Evolutionary conservation across 2,329 filamentous ascomycete species (phyloP).

Genomic region (Colletotrichum graminicola): DNA sequence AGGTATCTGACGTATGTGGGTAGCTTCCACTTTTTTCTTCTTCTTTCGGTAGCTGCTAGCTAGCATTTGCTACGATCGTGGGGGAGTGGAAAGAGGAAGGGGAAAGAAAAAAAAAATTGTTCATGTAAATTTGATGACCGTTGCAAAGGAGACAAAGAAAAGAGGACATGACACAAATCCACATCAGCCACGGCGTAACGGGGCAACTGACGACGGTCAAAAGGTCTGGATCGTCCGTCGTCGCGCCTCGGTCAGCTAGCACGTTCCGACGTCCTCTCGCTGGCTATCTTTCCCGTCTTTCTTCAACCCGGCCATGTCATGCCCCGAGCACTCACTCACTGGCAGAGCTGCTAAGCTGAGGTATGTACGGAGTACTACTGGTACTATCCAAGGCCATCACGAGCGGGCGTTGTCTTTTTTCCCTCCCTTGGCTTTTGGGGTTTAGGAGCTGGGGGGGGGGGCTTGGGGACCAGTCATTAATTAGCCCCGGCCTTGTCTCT

Average conservation of each 20-base stretch:
- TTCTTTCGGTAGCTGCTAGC: not conserved
- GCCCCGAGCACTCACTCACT: slow-evolving; percentile 11
- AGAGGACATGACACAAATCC: not conserved
- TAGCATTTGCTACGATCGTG: not conserved
- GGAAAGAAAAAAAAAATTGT: not conserved
- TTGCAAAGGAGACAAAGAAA: slow-evolving; percentile 1
- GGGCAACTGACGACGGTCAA: not conserved
- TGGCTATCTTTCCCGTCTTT: not conserved
- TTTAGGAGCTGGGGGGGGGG: not conserved
- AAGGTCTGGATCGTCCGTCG: not conserved
- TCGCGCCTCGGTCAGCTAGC: slow-evolving; percentile 14
- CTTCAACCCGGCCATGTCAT: not conserved
- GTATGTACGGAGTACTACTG: too few relatives aligned
- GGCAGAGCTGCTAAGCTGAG: slow-evolving; percentile 1
- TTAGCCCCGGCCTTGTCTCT: not conserved
- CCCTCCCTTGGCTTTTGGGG: not conserved
- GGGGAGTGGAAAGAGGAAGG: too few relatives aligned
- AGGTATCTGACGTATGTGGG: too few relatives aligned
- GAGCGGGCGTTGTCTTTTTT: not conserved
- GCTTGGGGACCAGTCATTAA: not conserved
- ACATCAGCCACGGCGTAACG: not conserved
- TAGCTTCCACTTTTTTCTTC: slow-evolving; percentile 10
- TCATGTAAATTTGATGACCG: not conserved
- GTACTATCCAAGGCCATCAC: not conserved
- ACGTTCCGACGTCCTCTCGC: not conserved